phyloP scores from a whole-genome alignment of 352 stramenopile genomes.

The Pythium pyrilobum region DNA sequence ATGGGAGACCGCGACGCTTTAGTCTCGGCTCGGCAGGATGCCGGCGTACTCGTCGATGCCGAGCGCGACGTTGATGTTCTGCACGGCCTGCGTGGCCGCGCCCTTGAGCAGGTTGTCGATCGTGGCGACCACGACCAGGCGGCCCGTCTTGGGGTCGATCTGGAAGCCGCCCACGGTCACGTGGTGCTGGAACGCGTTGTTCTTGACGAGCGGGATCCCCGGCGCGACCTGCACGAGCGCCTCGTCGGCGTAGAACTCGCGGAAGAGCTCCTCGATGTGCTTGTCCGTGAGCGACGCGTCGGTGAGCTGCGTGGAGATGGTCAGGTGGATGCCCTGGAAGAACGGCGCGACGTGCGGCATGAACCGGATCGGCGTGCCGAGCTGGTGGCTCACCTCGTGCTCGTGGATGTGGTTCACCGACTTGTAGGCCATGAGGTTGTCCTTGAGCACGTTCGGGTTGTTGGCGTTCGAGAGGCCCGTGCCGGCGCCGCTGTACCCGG shows the following conservation, averaged over 20 bases:
- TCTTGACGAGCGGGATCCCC: constrained; percentile 69
- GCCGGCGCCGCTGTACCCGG: constrained; percentile 84
- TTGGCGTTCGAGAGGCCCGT: constrained; percentile 81
- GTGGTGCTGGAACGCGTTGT: constrained; percentile 72
- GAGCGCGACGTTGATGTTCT: constrained; percentile 94
- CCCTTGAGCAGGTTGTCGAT: constrained; percentile 96
- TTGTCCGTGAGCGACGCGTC: constrained; percentile 62
- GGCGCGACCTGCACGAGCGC: constrained; percentile 75
- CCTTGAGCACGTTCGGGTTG: constrained; percentile 63
- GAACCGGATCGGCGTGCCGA: constrained; percentile 84
- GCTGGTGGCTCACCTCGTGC: constrained; percentile 78
- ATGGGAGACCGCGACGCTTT: no score
- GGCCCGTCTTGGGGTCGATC: constrained; percentile 77
- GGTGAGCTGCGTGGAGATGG: constrained; percentile 74
- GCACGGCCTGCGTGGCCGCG: constrained; percentile 88
- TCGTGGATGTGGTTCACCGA: constrained; percentile 90
- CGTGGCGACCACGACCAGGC: constrained; percentile 82
- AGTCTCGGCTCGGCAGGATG: constrained; percentile 28
- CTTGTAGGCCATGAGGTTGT: constrained; percentile 91
- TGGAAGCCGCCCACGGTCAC: constrained; percentile 85
- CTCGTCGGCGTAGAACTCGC: constrained; percentile 80
- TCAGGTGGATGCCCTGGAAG: constrained; percentile 93
- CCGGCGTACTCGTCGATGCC: constrained; percentile 85
- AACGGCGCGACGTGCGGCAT: constrained; percentile 92
- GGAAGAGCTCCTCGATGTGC: constrained; percentile 68